These are phyloP conservation scores for Fusarium transvaalense DNA, from an alignment of 2,329 filamentous ascomycete genomes.

Conservation along the genomic window DNA sequence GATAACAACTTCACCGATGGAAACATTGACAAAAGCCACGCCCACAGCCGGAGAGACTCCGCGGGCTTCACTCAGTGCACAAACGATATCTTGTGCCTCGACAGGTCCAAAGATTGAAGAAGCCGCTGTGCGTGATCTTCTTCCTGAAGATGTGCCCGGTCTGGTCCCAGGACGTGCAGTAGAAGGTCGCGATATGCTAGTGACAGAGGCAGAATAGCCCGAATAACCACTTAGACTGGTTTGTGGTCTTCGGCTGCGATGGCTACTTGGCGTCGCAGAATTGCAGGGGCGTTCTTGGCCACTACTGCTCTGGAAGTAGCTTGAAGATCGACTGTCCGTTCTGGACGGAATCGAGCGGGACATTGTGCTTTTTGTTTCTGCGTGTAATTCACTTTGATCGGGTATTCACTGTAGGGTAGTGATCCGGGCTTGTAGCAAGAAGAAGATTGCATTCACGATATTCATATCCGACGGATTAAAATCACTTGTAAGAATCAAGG, in stretches of 20 bases:
- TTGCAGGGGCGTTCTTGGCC: not conserved
- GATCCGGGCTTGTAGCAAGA: not conserved
- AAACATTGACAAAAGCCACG: slow-evolving; percentile 87
- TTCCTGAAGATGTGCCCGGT: slow-evolving; percentile 59
- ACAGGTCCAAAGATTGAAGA: slow-evolving; percentile 59
- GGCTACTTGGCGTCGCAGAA: slow-evolving; percentile 5
- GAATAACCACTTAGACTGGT: slow-evolving; percentile 19
- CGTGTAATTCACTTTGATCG: not conserved
- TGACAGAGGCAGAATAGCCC: slow-evolving; percentile 28
- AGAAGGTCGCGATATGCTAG: slow-evolving; percentile 37
- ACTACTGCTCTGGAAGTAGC: slow-evolving; percentile 43
- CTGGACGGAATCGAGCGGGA: slow-evolving; percentile 18
- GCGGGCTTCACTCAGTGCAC: slow-evolving; percentile 88
- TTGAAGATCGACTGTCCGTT: slow-evolving; percentile 31
- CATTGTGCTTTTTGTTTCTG: slow-evolving; percentile 2
- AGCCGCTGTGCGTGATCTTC: slow-evolving; percentile 58
- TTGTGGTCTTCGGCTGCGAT: not conserved
- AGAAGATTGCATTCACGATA: not conserved
- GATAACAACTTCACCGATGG: slow-evolving; percentile 84
- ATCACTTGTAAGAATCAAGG: not conserved
- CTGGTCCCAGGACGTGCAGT: slow-evolving; percentile 44
- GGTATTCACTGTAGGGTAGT: not conserved
- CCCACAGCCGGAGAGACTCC: slow-evolving; percentile 87
- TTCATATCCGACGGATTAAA: not conserved
- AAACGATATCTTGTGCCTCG: slow-evolving; percentile 80